These are phyloP conservation scores for Rhizophora mangle DNA, from an alignment of 345 rosid genomes.

Conservation along the genomic window DNA sequence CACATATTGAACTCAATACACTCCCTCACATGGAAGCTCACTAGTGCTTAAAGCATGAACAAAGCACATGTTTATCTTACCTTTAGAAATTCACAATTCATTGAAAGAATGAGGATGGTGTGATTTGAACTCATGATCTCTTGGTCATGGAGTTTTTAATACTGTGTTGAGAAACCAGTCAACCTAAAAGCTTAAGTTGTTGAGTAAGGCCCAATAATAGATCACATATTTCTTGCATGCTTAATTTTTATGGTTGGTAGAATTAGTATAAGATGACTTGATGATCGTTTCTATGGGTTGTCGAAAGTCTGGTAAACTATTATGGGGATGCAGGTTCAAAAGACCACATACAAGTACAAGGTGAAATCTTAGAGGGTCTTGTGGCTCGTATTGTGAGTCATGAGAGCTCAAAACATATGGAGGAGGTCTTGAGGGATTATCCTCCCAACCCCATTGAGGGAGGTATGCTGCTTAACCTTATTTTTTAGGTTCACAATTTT, in stretches of 20 bases:
- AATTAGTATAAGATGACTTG: background rate
- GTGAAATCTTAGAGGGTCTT: conserved; percentile 98
- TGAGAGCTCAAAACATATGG: conserved; percentile 74
- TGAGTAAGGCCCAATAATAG: too few relatives aligned
- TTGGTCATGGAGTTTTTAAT: too few relatives aligned
- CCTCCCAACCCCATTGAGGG: conserved; percentile 63
- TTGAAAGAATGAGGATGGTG: too few relatives aligned
- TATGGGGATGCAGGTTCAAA: conserved; percentile 55
- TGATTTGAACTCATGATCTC: too few relatives aligned
- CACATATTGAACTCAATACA: too few relatives aligned
- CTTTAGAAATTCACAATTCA: too few relatives aligned
- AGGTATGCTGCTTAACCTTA: conserved; percentile 41
- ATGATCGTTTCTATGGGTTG: background rate
- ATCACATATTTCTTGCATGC: background rate
- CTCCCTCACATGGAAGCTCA: too few relatives aligned
- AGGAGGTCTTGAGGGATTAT: conserved; percentile 62
- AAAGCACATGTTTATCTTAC: too few relatives aligned
- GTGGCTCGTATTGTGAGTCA: conserved; percentile 89
- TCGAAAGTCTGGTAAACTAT: background rate
- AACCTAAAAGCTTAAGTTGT: too few relatives aligned
- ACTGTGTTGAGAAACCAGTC: too few relatives aligned
- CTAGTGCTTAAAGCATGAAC: too few relatives aligned
- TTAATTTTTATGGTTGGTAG: background rate
- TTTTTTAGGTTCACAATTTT: background rate
- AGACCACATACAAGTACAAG: conserved; percentile 79